Conservation (phyloP, 805 yeast species). For the Metschnikowia kofuensis region DNA sequence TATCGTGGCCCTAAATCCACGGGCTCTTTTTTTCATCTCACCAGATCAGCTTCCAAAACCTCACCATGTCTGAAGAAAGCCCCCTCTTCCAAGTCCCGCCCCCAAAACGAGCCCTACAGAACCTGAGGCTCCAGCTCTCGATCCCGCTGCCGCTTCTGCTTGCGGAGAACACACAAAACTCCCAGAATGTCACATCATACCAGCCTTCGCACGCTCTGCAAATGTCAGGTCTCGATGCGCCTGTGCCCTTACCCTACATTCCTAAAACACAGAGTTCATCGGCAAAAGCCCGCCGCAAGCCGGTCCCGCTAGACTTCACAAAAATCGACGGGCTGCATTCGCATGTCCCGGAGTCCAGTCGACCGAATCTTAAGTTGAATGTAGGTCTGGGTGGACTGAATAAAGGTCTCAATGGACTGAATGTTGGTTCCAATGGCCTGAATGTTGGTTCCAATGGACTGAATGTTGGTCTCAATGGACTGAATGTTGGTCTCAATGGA, state of each 20-base stretch:
- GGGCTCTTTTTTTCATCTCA: too few species aligned
- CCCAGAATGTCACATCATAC: too few species aligned
- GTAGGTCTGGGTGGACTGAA: background rate
- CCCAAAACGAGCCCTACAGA: slow-evolving; percentile 17
- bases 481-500: background rate
- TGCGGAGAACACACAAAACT: background rate
- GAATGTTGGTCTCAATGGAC: background rate
- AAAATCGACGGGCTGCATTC: slow-evolving; percentile 28
- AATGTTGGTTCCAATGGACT: background rate
- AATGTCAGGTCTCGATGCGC: slow-evolving; percentile 1
- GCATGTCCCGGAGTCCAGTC: slow-evolving; percentile 9
- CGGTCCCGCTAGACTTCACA: slow-evolving; percentile 43
- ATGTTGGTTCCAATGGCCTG: background rate
- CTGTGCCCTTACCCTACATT: slow-evolving; percentile 11
- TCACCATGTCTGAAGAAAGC: slow-evolving; percentile 14
- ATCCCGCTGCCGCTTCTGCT: slow-evolving; percentile 28
- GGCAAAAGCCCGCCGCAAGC: slow-evolving; percentile 29
- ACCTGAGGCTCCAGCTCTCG: slow-evolving; percentile 28
- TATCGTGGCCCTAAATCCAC: too few species aligned
- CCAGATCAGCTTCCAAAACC: too few species aligned
- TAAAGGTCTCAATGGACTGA: background rate
- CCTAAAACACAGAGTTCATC: slow-evolving; percentile 7
- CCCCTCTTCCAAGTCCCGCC: slow-evolving; percentile 37
- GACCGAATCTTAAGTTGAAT: background rate
- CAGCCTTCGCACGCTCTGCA: background rate